Percentiles rank a stretch among this genome's conserved stretches.
Evolutionary conservation across 2,329 filamentous ascomycete genomes (phyloP).

Genomic region (Pseudogymnoascus sp.): DNA sequence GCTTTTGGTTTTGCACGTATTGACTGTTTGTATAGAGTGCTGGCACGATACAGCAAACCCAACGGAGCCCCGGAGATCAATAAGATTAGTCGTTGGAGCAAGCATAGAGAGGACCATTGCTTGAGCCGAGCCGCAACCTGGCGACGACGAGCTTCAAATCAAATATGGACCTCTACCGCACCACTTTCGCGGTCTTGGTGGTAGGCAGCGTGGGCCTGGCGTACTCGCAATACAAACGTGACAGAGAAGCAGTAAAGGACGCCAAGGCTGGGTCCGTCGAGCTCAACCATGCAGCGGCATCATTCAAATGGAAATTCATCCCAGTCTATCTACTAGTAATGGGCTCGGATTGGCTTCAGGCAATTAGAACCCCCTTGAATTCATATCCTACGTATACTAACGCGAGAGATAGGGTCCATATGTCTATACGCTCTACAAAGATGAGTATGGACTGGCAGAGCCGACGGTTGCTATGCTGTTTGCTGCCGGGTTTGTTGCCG

Average conservation of each 20-base stretch:
- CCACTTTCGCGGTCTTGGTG: not conserved
- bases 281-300: slow-evolving; percentile 18
- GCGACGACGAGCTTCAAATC: not conserved
- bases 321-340: slow-evolving; percentile 42
- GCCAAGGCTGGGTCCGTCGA: slow-evolving; percentile 1
- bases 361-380: slow-evolving; percentile 19
- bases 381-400: slow-evolving; percentile 35
- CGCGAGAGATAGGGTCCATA: slow-evolving; percentile 33
- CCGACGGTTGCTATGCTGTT: slow-evolving; percentile 26
- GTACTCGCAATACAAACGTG: not conserved
- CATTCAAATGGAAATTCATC: slow-evolving; percentile 30
- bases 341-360: slow-evolving; percentile 46
- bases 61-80: not conserved
- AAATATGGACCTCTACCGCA: not conserved
- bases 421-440: slow-evolving; percentile 29
- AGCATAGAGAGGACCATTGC: not conserved
- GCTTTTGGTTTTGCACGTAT: not conserved
- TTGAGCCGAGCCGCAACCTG: not conserved
- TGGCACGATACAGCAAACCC: not conserved
- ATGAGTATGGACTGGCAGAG: slow-evolving; percentile 27
- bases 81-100: not conserved
- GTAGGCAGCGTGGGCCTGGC: not conserved
- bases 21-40: not conserved
- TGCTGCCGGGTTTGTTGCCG: slow-evolving; percentile 28
- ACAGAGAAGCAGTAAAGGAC: not conserved